Evolutionary conservation across 2,329 filamentous ascomycete genomes (phyloP), one percentile per base, ranked within the genome.

Genomic region (Dactylellina leptospora): DNA sequence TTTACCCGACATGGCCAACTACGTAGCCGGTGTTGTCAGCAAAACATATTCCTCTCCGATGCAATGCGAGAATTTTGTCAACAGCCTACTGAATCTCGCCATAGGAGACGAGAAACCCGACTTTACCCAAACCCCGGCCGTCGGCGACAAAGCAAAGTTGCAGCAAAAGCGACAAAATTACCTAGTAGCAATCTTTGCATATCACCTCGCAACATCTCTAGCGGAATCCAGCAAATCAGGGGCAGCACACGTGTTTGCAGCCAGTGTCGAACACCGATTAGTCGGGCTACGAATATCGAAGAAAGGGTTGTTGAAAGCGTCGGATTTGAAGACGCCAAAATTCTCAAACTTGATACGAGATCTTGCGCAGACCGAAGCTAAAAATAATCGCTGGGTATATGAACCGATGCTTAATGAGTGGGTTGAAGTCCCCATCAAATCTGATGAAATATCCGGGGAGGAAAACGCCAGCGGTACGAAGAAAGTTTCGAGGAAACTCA

Each of bases 331-430:
- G 22, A 72, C 68, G 10, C 68, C 68, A 11, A 72, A 64, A 28
- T 72, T 72, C 27, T 72, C 68, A 20, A 72, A 64, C 23, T 20
- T 72, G 27, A 28, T 72, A 48, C 54, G 53, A 18, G 68, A 72
- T 38, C 22, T 72, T 16, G 68, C 59, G 16, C 60, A 63, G 30
- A 72, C 56, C 11, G 68, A 64, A 30, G 68, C 45, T 20, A 59
- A 38, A 23, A 64, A 50, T 16, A 60, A 36, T 22, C 59, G 59
- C n/a, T 72, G 68, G 68, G 53, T 56, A 11, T 72, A 63, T 30
- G 68, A 72, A n/a, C 68, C 68, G 22, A 72, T 72, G 68, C 28
- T 72, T 11, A 72, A 72, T 23, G 68, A 72, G 16, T 72, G 59
- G 59, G 68, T 72, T 0, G 68, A 72, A 25, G 59, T 58, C n/a